phyloP scores from a whole-genome alignment of 495 filamentous ascomycete species.

The Neurospora discreta region DNA sequence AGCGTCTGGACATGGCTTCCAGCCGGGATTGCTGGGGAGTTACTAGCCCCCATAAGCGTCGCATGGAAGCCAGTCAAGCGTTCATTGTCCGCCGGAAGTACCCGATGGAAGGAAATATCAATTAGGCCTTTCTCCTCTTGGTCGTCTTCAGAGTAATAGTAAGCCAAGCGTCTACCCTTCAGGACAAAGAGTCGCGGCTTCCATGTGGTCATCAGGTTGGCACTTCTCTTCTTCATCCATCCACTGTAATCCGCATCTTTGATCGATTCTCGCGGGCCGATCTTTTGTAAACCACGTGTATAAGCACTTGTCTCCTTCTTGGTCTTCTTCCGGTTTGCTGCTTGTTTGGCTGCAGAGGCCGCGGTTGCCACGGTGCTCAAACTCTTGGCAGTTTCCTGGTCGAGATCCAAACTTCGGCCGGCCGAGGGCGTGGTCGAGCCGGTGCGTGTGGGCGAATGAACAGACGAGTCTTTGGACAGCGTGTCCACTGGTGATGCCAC shows the following conservation, averaged over 20 bases:
- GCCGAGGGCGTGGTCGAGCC: conserved; percentile 80
- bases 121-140: conserved; percentile 89
- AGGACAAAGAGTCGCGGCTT: conserved; percentile 90
- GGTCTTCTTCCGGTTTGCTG: conserved; percentile 43
- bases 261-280: conserved; percentile 75
- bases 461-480: conserved; percentile 51
- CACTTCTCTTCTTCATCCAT: conserved; percentile 99
- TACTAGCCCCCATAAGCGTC: conserved; percentile 76
- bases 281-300: conserved; percentile 72
- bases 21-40: conserved; percentile 60
- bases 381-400: conserved; percentile 53
- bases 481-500: conserved; percentile 43
- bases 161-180: conserved; percentile 79
- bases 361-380: conserved; percentile 35
- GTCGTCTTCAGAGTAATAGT: conserved; percentile 92
- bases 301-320: conserved; percentile 96
- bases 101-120: conserved; percentile 92
- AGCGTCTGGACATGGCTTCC: conserved; percentile 48
- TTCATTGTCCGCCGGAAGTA: conserved; percentile 90
- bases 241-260: conserved; percentile 82
- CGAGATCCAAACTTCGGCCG: conserved; percentile 68
- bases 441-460: conserved; percentile 60
- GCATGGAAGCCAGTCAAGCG: conserved; percentile 82
- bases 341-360: conserved; percentile 26
- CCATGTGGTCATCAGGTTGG: conserved; percentile 93